Base-by-base conservation (phyloP, 2,329 filamentous ascomycete species). In the Verticillium alfalfae region DNA sequence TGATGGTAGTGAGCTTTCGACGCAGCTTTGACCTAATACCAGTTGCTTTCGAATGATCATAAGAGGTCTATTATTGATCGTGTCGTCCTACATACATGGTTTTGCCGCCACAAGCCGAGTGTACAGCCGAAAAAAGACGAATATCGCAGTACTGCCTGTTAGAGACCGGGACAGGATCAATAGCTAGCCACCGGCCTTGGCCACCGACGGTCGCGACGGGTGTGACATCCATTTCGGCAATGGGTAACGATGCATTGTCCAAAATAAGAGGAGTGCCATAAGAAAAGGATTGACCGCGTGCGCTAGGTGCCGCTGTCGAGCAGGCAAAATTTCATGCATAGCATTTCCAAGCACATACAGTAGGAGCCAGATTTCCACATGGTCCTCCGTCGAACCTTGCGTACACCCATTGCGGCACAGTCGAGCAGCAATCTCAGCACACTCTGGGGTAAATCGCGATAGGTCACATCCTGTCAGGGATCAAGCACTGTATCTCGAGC, bases 81-180 rank as follows among this genome's bases (percentile, higher is more conserved):
- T 26, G 26, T 56, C 37, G 15, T 34, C 13, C 55, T 36, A 34
- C 36, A n/a, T 2, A 15, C 39, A 18, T 10, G 34, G 39, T 39
- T n/a, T 37, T 8, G 8, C 31, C 34, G 7, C 13, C 15, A 41
- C 26, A 13, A 58, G 16, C 3, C 16, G 10, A 1, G 74, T 77
- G 60, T 78, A 78, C 1, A 73, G 66, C 3, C 73, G 73, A 0
- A 76, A 68, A 5, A 62, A 49, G 10, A 76, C 70, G 49, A 77
- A 72, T 16, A 68, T 10, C 2, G 71, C 56, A n/a, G 64, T 62
- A 13, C 70, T 26, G 1, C 38, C 59, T 1, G 66, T 66, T 55
- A 71, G 34, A 8, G 65, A 22, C 70, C 69, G 72, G 66, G 71
- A 71, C 59, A 72, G 67, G 37, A n/a, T 34, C 18, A 61, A 31